Conservation (phyloP, 345 rosid species). For the Kernera saxatilis region DNA sequence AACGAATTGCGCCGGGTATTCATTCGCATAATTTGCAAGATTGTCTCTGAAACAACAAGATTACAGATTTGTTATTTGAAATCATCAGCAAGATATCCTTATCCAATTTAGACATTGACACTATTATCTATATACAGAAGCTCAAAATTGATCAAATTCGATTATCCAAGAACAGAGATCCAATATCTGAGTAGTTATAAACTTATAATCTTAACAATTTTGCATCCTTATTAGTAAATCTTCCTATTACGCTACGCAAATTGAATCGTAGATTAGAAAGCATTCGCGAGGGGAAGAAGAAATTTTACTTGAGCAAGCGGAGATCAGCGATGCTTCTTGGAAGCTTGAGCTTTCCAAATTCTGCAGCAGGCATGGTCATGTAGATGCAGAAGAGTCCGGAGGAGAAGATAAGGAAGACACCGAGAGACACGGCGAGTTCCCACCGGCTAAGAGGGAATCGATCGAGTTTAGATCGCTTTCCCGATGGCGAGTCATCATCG, state of each 20-base stretch:
- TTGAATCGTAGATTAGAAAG: not conserved
- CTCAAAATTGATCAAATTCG: not conserved
- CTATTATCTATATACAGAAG: not conserved
- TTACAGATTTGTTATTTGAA: not conserved
- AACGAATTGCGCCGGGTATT: constrained; percentile 75
- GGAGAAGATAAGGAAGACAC: constrained; percentile 65
- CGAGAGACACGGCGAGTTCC: constrained; percentile 66
- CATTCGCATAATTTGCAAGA: constrained; percentile 68
- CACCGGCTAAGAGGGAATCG: constrained; percentile 71
- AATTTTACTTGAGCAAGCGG: constrained; percentile 71
- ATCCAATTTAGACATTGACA: not conserved
- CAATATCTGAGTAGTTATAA: not conserved
- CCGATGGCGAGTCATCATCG: constrained; percentile 64
- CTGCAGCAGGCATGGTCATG: constrained; percentile 80
- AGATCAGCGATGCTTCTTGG: constrained; percentile 88
- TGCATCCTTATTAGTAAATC: not conserved
- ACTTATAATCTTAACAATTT: not conserved
- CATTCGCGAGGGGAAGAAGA: not conserved
- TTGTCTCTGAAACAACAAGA: constrained; percentile 59
- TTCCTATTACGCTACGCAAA: not conserved
- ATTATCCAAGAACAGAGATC: not conserved
- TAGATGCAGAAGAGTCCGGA: constrained; percentile 69
- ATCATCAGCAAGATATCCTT: not conserved
- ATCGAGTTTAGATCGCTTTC: constrained; percentile 63
- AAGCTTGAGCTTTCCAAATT: constrained; percentile 76